These are phyloP conservation scores for Fulvia fulva DNA, from an alignment of 2,329 filamentous ascomycete species.

Conservation along the genomic window DNA sequence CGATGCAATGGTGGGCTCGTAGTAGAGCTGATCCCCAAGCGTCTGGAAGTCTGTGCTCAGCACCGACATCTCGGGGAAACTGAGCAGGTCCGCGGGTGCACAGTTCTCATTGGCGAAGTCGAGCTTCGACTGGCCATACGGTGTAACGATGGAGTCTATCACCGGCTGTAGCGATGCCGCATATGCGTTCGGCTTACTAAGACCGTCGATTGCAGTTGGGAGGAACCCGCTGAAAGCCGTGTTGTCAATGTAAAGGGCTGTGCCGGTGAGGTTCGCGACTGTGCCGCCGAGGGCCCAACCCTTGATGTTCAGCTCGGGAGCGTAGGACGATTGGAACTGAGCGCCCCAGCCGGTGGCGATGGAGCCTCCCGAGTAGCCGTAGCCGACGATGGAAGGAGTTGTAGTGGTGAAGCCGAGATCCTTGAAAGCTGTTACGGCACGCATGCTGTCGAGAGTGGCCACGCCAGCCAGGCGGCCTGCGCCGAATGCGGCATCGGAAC, in stretches of 20 bases:
- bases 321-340: conserved; percentile 50
- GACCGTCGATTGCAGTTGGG: conserved; percentile 23
- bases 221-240: conserved; percentile 29
- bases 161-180: conserved; percentile 20
- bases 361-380: conserved; percentile 55
- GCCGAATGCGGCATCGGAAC: conserved; percentile 28
- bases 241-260: conserved; percentile 24
- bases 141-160: conserved; percentile 19
- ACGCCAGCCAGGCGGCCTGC: conserved; percentile 40
- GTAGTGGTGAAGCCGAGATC: conserved; percentile 23
- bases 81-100: conserved; percentile 18
- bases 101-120: conserved; percentile 23
- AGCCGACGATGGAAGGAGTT: conserved; percentile 39
- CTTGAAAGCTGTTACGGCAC: conserved; percentile 35
- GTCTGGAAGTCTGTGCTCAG: conserved; percentile 18
- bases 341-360: conserved; percentile 51
- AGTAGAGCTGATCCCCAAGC: conserved; percentile 22
- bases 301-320: conserved; percentile 49
- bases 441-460: conserved; percentile 41
- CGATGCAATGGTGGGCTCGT: conserved; percentile 19
- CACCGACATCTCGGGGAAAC: conserved; percentile 22
- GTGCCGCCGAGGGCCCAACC: conserved; percentile 50
- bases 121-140: conserved; percentile 18
- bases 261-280: conserved; percentile 38
- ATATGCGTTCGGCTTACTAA: conserved; percentile 24